Evolutionary conservation across 2,329 filamentous ascomycete genomes (phyloP).

Genomic region (Aspergillus latus): DNA sequence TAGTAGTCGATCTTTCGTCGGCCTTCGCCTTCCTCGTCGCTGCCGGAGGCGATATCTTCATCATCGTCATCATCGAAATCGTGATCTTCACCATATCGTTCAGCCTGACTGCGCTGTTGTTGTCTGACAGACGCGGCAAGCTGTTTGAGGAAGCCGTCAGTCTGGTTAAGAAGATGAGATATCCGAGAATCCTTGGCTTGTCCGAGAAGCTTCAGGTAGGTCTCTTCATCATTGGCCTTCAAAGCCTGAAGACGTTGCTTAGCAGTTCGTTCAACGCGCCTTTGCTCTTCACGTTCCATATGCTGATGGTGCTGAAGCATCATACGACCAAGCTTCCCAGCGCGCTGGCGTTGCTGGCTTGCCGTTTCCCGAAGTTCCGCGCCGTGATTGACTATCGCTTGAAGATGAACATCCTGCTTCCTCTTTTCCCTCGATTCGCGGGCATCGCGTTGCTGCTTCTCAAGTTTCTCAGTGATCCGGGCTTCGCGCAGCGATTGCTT

Average conservation of each 20-base stretch:
- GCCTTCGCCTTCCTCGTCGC: conserved; percentile 62
- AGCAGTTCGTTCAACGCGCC: conserved; percentile 92
- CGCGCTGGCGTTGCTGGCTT: conserved; percentile 67
- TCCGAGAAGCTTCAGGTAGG: conserved; percentile 94
- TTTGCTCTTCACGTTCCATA: conserved; percentile 99
- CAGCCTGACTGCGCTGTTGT: conserved; percentile 80
- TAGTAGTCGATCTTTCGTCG: conserved; percentile 94
- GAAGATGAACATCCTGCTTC: conserved; percentile 90
- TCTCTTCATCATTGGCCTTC: conserved; percentile 98
- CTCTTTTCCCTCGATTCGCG: conserved; percentile 96
- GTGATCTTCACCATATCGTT: conserved; percentile 71
- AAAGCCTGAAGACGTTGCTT: conserved; percentile 99
- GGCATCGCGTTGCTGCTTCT: conserved; percentile 97
- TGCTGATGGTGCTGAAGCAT: conserved; percentile 90
- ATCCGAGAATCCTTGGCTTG: conserved; percentile 99
- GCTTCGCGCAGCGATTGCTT: conserved; percentile 95
- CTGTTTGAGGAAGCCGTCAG: conserved; percentile 94
- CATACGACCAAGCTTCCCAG: conserved; percentile 81
- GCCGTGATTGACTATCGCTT: conserved; percentile 79
- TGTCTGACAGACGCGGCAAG: conserved; percentile 91
- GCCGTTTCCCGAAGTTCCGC: conserved; percentile 72
- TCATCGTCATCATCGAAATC: conserved; percentile 59
- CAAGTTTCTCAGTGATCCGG: conserved; percentile 95
- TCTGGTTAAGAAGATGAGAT: conserved; percentile 93
- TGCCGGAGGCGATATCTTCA: conserved; percentile 65